phyloP scores from a whole-genome alignment of 805 yeast species.

The Debaryomyces tyrocola region DNA sequence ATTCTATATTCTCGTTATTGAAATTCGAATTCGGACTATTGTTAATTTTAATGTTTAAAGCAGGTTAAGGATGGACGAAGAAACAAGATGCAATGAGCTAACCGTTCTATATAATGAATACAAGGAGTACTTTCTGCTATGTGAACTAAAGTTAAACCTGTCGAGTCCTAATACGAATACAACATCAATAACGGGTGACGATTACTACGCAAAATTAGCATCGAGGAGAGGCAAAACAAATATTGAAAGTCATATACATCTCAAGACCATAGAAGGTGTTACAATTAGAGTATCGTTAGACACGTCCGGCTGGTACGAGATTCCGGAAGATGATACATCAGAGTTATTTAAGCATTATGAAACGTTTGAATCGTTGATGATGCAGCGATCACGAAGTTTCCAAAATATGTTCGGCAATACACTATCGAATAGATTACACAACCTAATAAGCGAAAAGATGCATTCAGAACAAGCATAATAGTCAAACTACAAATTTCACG shows the following conservation, averaged over 20 bases:
- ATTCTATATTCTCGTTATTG: too few relatives aligned
- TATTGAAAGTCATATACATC: conserved; percentile 6
- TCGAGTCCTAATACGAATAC: neutral
- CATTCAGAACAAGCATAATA: neutral
- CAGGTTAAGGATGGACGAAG: conserved; percentile 13
- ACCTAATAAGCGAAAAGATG: neutral
- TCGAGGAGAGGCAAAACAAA: neutral
- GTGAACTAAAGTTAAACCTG: conserved; percentile 10
- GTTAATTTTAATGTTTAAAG: neutral
- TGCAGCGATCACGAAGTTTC: conserved; percentile 22
- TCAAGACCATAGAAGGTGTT: conserved; percentile 17
- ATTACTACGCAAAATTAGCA: conserved; percentile 1
- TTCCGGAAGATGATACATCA: conserved; percentile 5
- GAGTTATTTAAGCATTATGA: conserved; percentile 14
- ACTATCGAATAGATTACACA: conserved; percentile 16
- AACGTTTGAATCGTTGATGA: conserved; percentile 34
- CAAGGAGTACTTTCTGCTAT: conserved; percentile 15
- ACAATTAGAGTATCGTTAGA: conserved; percentile 20
- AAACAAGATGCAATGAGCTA: conserved; percentile 19
- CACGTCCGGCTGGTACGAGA: conserved; percentile 28
- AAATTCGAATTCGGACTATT: too few relatives aligned
- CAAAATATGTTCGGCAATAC: conserved; percentile 15
- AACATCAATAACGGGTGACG: neutral
- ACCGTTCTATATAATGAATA: conserved; percentile 20
- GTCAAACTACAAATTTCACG: neutral